A percentile compares a stretch with the other conserved stretches of the same genome.
phyloP scores from a whole-genome alignment of 768 basidiomycete genomes.

The Mycena polygramma region DNA sequence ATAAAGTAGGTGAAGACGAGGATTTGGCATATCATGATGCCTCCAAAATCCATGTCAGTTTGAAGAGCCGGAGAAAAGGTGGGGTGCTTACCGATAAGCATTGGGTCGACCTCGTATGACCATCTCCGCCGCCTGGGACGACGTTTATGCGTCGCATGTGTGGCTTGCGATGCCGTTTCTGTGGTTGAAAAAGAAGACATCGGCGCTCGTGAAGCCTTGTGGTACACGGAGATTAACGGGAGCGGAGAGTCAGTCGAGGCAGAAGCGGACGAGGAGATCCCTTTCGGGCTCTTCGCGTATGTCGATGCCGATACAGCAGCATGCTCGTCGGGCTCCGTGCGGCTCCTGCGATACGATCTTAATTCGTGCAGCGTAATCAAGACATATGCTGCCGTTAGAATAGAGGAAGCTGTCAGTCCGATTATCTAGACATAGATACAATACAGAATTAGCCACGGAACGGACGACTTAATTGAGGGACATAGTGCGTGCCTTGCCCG shows the following conservation, averaged over 20 bases:
- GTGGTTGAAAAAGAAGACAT: neutral
- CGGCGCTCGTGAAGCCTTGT: neutral
- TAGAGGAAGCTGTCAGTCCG: conserved; percentile 47
- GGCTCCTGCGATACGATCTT: conserved; percentile 44
- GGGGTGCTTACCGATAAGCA: conserved; percentile 47
- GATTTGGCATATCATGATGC: conserved; percentile 52
- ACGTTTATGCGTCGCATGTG: conserved; percentile 28
- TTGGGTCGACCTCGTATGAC: conserved; percentile 53
- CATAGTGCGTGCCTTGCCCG: conserved; percentile 42
- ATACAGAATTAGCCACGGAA: neutral
- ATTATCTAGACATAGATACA: conserved; percentile 32
- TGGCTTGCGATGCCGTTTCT: neutral
- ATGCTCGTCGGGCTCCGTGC: conserved; percentile 10
- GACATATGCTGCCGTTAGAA: conserved; percentile 49
- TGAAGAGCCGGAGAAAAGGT: neutral
- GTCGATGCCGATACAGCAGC: neutral
- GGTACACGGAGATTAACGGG: conserved; percentile 10
- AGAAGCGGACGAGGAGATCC: conserved; percentile 8
- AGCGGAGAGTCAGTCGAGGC: conserved; percentile 5
- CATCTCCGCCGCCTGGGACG: conserved; percentile 50
- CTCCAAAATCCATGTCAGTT: conserved; percentile 27
- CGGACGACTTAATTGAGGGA: neutral
- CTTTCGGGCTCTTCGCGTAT: neutral
- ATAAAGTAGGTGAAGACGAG: conserved; percentile 57
- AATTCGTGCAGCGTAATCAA: conserved; percentile 52